Conservation (phyloP, 1,139 yeast genomes). For the Saccharomyces hybrid region DNA sequence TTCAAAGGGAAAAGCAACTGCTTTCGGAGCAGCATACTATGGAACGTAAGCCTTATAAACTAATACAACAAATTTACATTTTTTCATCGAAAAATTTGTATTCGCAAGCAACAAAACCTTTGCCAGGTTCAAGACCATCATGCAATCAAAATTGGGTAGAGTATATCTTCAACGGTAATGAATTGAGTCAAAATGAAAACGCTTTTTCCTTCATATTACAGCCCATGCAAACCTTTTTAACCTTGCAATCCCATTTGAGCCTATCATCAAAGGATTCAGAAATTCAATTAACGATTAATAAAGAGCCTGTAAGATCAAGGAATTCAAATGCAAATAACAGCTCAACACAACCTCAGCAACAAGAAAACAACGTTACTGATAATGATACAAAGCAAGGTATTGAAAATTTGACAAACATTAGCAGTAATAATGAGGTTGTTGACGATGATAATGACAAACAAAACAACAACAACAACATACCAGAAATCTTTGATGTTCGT, state of each 20-base stretch:
- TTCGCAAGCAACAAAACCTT: slow-evolving; percentile 26
- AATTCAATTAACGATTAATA: slow-evolving; percentile 20
- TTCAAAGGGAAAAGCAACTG: slow-evolving; percentile 12
- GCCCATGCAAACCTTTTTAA: slow-evolving; percentile 26
- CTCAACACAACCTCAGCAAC: slow-evolving; percentile 6
- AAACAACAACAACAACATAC: slow-evolving; percentile 2
- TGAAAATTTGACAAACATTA: neutral
- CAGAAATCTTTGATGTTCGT: slow-evolving; percentile 23
- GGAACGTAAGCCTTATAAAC: slow-evolving; percentile 16
- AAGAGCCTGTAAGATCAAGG: slow-evolving; percentile 16
- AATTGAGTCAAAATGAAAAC: slow-evolving; percentile 24
- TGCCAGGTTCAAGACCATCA: slow-evolving; percentile 26
- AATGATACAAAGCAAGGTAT: slow-evolving; percentile 1
- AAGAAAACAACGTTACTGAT: slow-evolving; percentile 2
- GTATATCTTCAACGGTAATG: slow-evolving; percentile 22
- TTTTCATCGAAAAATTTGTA: slow-evolving; percentile 24
- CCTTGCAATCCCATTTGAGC: slow-evolving; percentile 14
- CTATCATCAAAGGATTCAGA: slow-evolving; percentile 10
- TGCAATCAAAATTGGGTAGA: slow-evolving; percentile 27
- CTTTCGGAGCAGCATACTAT: slow-evolving; percentile 18
- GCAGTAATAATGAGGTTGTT: neutral
- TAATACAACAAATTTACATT: slow-evolving; percentile 22
- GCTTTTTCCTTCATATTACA: slow-evolving; percentile 25
- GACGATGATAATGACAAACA: slow-evolving; percentile 6
- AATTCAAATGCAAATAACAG: slow-evolving; percentile 8